These are phyloP conservation scores for Malus asiatica DNA, from an alignment of 306 rosid species.

Conservation along the genomic window DNA sequence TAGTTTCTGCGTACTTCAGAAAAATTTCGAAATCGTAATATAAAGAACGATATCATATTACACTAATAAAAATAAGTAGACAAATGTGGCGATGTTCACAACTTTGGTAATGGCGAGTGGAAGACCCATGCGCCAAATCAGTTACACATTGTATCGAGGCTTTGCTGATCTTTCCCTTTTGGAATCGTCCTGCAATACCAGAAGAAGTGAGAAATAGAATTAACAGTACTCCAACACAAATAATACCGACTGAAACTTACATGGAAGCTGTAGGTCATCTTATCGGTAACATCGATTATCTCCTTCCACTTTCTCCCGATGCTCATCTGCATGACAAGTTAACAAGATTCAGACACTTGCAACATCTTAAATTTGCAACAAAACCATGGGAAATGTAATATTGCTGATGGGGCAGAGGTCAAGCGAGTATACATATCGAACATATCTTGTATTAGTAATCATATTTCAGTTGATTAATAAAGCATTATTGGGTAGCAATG, in stretches of 20 bases:
- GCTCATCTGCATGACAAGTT: constrained; percentile 55
- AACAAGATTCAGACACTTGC: constrained; percentile 1
- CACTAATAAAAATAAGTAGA: not conserved
- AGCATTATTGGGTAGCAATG: not conserved
- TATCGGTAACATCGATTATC: constrained; percentile 61
- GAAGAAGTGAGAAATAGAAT: constrained; percentile 21
- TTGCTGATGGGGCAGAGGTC: not conserved
- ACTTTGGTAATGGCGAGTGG: constrained; percentile 7
- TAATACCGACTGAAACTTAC: constrained; percentile 31
- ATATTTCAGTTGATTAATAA: not conserved
- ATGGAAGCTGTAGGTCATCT: constrained; percentile 67
- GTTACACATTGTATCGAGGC: constrained; percentile 56
- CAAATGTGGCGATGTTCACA: not conserved
- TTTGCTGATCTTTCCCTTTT: constrained; percentile 58
- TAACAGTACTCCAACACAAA: not conserved
- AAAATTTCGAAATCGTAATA: not conserved
- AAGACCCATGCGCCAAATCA: constrained; percentile 10
- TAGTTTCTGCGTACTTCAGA: not conserved
- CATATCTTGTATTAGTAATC: not conserved
- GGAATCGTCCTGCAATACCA: constrained; percentile 67
- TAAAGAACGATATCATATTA: not conserved
- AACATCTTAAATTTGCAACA: not conserved
- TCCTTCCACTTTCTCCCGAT: constrained; percentile 99
- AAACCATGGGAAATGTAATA: not conserved
- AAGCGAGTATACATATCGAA: not conserved